Evolutionary conservation across 768 basidiomycete genomes (phyloP), one percentile per base, ranked within the genome.

Genomic region (Collybia sp.): DNA sequence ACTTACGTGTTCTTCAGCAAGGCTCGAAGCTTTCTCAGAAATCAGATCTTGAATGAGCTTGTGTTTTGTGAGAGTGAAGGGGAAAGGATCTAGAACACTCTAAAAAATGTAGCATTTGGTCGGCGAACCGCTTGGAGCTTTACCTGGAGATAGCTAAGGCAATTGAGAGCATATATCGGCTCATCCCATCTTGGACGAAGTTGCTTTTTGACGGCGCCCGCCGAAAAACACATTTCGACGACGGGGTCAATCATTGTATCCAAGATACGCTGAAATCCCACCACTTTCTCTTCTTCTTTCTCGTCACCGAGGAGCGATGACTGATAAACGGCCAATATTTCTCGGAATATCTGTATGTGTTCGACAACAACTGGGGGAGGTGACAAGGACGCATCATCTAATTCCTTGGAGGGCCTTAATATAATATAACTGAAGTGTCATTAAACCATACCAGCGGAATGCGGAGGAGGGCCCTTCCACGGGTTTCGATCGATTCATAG

Each of bases 291-390:
- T 12, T 57, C 64, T 35, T 68, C 61, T 35, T 75, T 68, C 49
- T 81, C 78, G 25, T 83, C 80, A 9, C 82, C 86, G 9, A 93
- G 70, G 25, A 94, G 75, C 0, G 93, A 93, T 0, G 88, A 86
- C 30, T 89, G 82, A 61, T 95, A 94, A 5, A 96, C 93, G 1
- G 73, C 65, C 81, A 94, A 87, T 52, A 96, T 82, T 61, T 97
- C 93, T 11, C 88, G 83, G 8, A 98, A 72, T 46, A 90, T 82
- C 50, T 91, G 87, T 0, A 80, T 75, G 36, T 93, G 83, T 53
- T 96, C 92, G 30, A 93, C 77, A 15, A 98, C 80, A 0, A 77
- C 70, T 5, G 85, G 70, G 0, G 94, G 92, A 1, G 94, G 87
- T 1, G 78, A 73, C 5, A 87, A 66, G 0, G 85, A 79, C 0